Evolutionary conservation across 2,329 filamentous ascomycete genomes (phyloP), one percentile per base, ranked within the genome.

Genomic region (Torrubiellomyces zombiae): DNA sequence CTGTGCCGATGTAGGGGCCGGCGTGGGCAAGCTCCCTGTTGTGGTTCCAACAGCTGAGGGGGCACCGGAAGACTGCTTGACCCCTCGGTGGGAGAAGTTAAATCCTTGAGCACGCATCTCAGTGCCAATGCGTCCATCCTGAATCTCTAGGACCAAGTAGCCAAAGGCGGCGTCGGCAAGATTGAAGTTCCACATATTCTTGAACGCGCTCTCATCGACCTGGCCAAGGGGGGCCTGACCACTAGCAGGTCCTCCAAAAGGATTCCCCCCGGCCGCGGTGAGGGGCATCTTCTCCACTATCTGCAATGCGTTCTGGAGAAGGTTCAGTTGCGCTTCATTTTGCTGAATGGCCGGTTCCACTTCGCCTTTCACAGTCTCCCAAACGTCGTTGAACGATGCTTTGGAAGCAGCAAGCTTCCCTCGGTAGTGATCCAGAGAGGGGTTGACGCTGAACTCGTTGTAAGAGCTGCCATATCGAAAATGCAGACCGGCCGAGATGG

Each of bases 141-240:
- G 89, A 31, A 98, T 76, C 49, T 98, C 89, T 29, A 98, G 57
- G 10, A 95, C 83, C 25, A 98, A 63, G 63, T 83, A 98, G 32
- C 89, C 89, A 48, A 95, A 98, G 12, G 89, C 86, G 28, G 89
- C 89, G 58, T 98, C 89, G 16, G 89, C 89, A 37, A 98, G 56
- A 51, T 95, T 95, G 58, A 98, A 98, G 54, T 98, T 98, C 89
- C 89, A 98, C 89, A 95, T 95, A 50, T 98, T 98, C 63, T 98
- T 98, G 67, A 98, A 98, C 2, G 89, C 89, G 42, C 85, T 94
- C 60, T 98, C 89, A 35, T 98, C 89, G 11, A 98, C 83, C 44
- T 92, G 80, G 16, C 89, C 89, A 25, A 81, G 75, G 29, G 70
- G 67, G 26, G 66, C 58, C 25, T 72, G 73, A 19, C 76, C 78